Base-by-base conservation (phyloP, 139 green algal genomes). In the Nannochloris sp. region DNA sequence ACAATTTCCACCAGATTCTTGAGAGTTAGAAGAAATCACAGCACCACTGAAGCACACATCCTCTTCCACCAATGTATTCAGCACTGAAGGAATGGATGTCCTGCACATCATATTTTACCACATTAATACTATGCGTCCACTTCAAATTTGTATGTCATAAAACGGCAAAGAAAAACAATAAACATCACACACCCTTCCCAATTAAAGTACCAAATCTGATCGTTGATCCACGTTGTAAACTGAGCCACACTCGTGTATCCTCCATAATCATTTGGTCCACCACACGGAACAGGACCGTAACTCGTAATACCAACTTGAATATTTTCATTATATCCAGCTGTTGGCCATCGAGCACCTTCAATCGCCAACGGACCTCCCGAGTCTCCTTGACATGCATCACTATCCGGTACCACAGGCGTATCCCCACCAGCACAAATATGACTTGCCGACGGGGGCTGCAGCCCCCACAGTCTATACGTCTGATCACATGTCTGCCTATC, bases 251-350 rank as follows among this genome's bases (percentile, higher is more conserved):
- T 21, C 1, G 46, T 53, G n/a, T 53, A 53, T 19, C 18, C 46
- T 19, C 46, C 46, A 53, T 25, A 25, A 21, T 21, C n/a, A 9
- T 21, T 53, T 10, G 46, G 16, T 12, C 46, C 46, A 25, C 46
- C 46, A 21, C 46, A 53, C 15, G 46, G 46, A 21, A 53, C 46
- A 53, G 46, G 46, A 12, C 46, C 46, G 15, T 53, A 53, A 8
- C 46, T 53, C n/a, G 46, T 53, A 25, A 53, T 53, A 25, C 46
- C 46, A 19, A 53, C 46, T 53, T 53, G 46, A 53, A 53, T 61
- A 48, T 61, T 61, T 21, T 61, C 11, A 0, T 8, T 61, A 14
- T 40, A 29, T 61, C 55, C 55, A 29, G 4, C 55, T 40, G 55
- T 61, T 53, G 55, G 31, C 46, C 46, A 53, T 9, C 46, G 16